phyloP scores from a whole-genome alignment of 2,329 filamentous ascomycete genomes.

The Paecilomyces dactylethromorphus region DNA sequence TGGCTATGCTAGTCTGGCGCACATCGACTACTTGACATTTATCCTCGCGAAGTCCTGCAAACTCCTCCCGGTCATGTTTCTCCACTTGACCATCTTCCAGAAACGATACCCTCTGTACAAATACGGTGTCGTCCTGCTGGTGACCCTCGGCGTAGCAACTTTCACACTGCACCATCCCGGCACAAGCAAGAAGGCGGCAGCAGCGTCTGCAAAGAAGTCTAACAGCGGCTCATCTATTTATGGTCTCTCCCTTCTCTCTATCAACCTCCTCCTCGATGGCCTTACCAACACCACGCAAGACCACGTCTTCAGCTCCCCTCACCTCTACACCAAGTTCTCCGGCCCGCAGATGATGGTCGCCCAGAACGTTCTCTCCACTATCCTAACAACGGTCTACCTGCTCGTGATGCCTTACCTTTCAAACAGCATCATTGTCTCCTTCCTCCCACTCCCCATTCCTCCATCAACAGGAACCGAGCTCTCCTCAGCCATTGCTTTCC shows the following conservation, averaged over 20 bases:
- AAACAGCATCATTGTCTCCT: slow-evolving; percentile 57
- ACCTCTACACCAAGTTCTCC: slow-evolving; percentile 66
- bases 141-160: slow-evolving; percentile 86
- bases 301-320: slow-evolving; percentile 68
- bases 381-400: slow-evolving; percentile 71
- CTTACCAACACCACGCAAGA: slow-evolving; percentile 96
- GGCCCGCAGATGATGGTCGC: slow-evolving; percentile 99
- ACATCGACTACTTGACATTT: slow-evolving; percentile 98
- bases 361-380: slow-evolving; percentile 80
- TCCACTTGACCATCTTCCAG: slow-evolving; percentile 88
- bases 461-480: slow-evolving; percentile 66
- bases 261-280: slow-evolving; percentile 93
- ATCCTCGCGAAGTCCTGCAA: slow-evolving; percentile 98
- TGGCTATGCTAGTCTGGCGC: slow-evolving; percentile 83
- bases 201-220: slow-evolving; percentile 25
- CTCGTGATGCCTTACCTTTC: slow-evolving; percentile 71
- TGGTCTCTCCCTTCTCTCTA: slow-evolving; percentile 72
- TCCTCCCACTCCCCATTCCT: slow-evolving; percentile 57
- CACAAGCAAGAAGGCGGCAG: slow-evolving; percentile 50
- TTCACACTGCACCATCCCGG: slow-evolving; percentile 83
- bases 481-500: slow-evolving; percentile 69
- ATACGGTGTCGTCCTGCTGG: slow-evolving; percentile 84
- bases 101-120: slow-evolving; percentile 91
- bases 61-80: slow-evolving; percentile 94
- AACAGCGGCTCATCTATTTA: slow-evolving; percentile 59